Conservation (phyloP, 192 early-diverging fungal genomes). For the Phycomyces nitens region DNA sequence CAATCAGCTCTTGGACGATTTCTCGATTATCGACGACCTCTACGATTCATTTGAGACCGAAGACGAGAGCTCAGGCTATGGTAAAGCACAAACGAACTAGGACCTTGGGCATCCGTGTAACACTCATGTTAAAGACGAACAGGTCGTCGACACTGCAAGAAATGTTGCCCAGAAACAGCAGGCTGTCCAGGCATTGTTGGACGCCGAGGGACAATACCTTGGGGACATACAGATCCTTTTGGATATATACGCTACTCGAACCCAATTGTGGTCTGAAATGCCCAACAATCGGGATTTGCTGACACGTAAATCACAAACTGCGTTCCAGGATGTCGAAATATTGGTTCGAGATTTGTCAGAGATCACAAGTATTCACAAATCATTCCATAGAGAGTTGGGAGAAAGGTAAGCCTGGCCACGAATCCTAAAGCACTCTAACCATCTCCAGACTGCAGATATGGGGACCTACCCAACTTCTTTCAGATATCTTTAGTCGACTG, state of each 20-base stretch:
- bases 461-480: constrained; percentile 16
- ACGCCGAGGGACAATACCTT: not conserved
- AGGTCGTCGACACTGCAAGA: constrained; percentile 19
- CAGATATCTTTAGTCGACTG: constrained; percentile 15
- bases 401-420: not conserved
- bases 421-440: too few relatives aligned
- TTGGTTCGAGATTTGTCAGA: not conserved
- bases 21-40: constrained; percentile 18
- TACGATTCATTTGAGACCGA: constrained; percentile 8
- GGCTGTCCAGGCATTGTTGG: not conserved
- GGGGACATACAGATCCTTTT: not conserved
- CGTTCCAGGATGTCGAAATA: not conserved
- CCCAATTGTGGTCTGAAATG: not conserved
- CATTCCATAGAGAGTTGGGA: not conserved
- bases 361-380: not conserved
- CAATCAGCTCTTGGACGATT: constrained; percentile 8
- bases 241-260: not conserved
- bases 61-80: constrained; percentile 2
- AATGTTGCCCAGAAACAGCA: constrained; percentile 13
- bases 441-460: constrained; percentile 10
- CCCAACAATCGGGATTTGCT: not conserved
- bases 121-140: constrained; percentile 2
- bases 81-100: not conserved
- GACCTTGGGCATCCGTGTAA: not conserved
- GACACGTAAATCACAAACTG: not conserved